Base-by-base conservation (phyloP, 1,284 basidiomycete genomes). In the Ceratobasidium sp. region DNA sequence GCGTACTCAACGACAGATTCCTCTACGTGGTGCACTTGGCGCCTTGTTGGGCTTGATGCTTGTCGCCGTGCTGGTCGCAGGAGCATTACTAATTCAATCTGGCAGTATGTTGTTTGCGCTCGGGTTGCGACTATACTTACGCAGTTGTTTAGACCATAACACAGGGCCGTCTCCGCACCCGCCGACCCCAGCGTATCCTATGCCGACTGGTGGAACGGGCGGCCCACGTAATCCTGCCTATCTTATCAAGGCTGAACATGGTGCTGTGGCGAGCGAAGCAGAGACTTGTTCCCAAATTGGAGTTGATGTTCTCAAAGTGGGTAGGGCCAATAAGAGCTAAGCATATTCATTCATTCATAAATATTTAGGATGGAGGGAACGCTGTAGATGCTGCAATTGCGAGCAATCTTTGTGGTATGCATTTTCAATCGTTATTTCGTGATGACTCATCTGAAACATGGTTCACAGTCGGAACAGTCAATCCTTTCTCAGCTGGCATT, bases 381-480 rank as follows among this genome's bases (percentile, higher is more conserved):
- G 96, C 96, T 0, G 87, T 96, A 10, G 96, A 98, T 75, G 90
- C 95, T 0, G 90, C 89, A 0, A 86, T 98, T 62, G 87, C 89
- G 42, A 83, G 91, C 0, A 87, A 90, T 1, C 82, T 97, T 34
- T 97, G 95, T 76, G 85, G 74, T 73, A 56, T 32, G 73, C 55
- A 22, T 35, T 32, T 20, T 20, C 35, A 12, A 38, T 40, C 20
- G n/a, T 31, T 32, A 27, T 62, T 29, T 12, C 29, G 27, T 22
- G 6, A 40, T 54, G 22, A 67, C 40, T 40, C 32, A 67, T 31
- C 22, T 40, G 15, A 17, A 58, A n/a, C 27, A 15, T 45, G 38
- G 17, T 31, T 43, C 69, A 31, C 62, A 76, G 74, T 87, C 42
- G 94, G 94, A 2, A 90, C 94, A 0, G 85, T 93, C 65, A 94